A percentile compares a stretch with the other conserved stretches of the same genome.
Evolutionary conservation across 441 rosid genomes (phyloP).

Genomic region (Brassica balearica): DNA sequence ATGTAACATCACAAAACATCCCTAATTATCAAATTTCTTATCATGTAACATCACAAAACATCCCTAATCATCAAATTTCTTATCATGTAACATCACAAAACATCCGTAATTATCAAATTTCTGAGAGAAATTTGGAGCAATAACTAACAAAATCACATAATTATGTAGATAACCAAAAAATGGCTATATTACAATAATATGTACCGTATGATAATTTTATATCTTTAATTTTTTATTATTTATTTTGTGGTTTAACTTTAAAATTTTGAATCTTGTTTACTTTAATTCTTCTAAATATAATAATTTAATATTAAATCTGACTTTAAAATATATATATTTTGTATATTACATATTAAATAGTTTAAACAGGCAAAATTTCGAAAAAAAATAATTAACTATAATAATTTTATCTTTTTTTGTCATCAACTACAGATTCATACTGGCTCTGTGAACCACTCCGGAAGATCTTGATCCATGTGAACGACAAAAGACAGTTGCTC

Average conservation of each 20-base stretch:
- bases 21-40: no score
- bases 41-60: neutral
- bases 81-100: neutral
- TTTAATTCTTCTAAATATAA: neutral
- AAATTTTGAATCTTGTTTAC: neutral
- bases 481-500: no score
- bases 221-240: neutral
- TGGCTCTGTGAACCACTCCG: no score
- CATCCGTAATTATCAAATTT: conserved; percentile 2
- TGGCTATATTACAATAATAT: neutral
- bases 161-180: neutral
- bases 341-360: neutral
- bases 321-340: neutral
- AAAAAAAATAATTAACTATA: neutral
- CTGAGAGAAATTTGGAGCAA: neutral
- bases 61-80: no score
- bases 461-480: no score
- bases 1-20: neutral
- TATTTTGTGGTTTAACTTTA: neutral
- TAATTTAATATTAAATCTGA: neutral
- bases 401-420: no score
- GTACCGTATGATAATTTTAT: neutral
- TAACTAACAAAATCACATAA: neutral
- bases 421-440: no score
- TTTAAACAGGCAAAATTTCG: neutral